Evolutionary conservation across 805 yeast genomes (phyloP), one percentile per base, ranked within the genome.

Genomic region (Cyberlindnera misumaiensis): DNA sequence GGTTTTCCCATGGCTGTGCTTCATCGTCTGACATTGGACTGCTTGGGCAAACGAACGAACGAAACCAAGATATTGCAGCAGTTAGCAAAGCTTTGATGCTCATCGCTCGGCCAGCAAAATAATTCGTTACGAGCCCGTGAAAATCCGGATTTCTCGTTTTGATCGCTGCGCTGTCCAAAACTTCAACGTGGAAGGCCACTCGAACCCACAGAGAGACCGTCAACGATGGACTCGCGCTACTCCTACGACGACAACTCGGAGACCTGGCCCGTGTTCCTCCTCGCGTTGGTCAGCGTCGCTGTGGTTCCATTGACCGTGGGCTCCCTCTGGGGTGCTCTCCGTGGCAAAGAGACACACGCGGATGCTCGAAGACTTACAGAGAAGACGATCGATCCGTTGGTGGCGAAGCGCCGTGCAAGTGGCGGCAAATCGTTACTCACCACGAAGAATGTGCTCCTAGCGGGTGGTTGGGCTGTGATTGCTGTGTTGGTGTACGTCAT

Each of bases 1-100:
- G 32, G 47, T 51, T 24, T 54, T 41, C 62, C 84, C 84, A 78
- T 44, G 77, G 81, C 44, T 70, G 77, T 5, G 61, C 49, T 31
- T 64, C 69, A 32, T 73, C 81, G 33, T 65, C 71, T 17, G 24
- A 20, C 24, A 20, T 20, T 20, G 8, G 24, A 20, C 24, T n/a
- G n/a, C n/a, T n/a, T n/a, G n/a, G n/a, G n/a, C n/a, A n/a, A n/a
- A n/a, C n/a, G n/a, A n/a, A n/a, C n/a, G n/a, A n/a, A n/a, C n/a
- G n/a, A n/a, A n/a, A n/a, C n/a, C n/a, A n/a, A n/a, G n/a, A n/a
- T n/a, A n/a, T n/a, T n/a, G n/a, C n/a, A n/a, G n/a, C n/a, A n/a
- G n/a, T n/a, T n/a, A n/a, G n/a, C n/a, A n/a, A n/a, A n/a, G n/a
- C n/a, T n/a, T n/a, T n/a, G n/a, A n/a, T n/a, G n/a, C n/a, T n/a